Percentiles rank a stretch among this genome's conserved stretches.
Evolutionary conservation across 345 rosid genomes (phyloP).

Genomic region (Odontarrhena argentea): DNA sequence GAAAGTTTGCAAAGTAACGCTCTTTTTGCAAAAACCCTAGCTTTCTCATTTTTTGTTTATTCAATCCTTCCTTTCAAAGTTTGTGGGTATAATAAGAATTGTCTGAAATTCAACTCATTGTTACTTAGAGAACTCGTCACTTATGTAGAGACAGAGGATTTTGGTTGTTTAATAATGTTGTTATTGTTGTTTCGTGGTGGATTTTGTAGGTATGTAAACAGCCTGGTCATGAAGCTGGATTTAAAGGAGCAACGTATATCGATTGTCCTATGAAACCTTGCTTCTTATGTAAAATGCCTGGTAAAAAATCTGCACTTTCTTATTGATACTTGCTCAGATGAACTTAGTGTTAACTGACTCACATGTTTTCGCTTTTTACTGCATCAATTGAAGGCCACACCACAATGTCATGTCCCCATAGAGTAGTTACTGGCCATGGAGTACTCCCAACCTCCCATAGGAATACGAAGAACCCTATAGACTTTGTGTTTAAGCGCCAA

Average conservation of each 20-base stretch:
- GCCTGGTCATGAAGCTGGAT: constrained; percentile 95
- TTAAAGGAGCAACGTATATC: constrained; percentile 87
- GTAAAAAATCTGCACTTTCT: constrained; percentile 38
- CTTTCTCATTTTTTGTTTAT: constrained; percentile 1
- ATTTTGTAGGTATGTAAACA: constrained; percentile 76
- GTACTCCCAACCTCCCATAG: constrained; percentile 58
- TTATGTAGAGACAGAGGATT: background rate
- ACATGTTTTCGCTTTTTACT: background rate
- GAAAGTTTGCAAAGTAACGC: constrained; percentile 90
- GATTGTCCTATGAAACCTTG: constrained; percentile 98
- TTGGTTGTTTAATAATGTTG: background rate
- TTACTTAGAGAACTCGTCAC: background rate
- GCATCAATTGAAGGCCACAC: constrained; percentile 70
- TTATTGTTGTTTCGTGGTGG: constrained; percentile 23
- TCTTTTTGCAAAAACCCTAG: constrained; percentile 15
- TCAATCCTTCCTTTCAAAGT: background rate
- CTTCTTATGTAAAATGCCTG: constrained; percentile 96
- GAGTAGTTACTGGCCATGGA: constrained; percentile 67
- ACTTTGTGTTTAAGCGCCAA: constrained; percentile 80
- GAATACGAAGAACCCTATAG: constrained; percentile 56
- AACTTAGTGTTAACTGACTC: background rate
- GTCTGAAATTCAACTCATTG: background rate
- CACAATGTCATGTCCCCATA: constrained; percentile 83
- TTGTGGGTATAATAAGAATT: background rate
- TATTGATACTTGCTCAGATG: background rate